A percentile compares a stretch with the other conserved stretches of the same genome.
Evolutionary conservation across 352 stramenopile genomes (phyloP).

Genomic region (Phytopythium oedochilum): DNA sequence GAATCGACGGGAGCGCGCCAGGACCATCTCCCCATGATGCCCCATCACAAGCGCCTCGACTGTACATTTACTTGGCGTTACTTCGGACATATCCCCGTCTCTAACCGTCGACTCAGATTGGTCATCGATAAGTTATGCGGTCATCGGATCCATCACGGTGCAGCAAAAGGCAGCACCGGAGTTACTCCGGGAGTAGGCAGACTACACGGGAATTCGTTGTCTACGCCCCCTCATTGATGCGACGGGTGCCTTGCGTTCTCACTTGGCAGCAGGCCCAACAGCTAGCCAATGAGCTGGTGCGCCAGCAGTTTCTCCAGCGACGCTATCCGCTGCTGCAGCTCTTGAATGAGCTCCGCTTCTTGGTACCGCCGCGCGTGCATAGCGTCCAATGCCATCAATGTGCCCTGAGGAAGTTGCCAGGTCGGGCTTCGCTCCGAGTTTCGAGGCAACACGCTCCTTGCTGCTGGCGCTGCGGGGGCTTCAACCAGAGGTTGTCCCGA

Average conservation of each 20-base stretch:
- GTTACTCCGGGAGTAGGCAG: no score
- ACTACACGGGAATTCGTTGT: no score
- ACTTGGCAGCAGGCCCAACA: not conserved
- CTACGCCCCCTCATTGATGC: no score
- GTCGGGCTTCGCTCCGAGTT: conserved; percentile 50
- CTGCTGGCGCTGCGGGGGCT: conserved; percentile 20
- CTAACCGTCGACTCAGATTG: not conserved
- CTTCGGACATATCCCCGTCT: not conserved
- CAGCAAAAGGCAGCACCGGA: not conserved
- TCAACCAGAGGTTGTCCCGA: conserved; percentile 55
- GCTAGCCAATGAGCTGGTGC: not conserved
- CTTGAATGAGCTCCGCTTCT: conserved; percentile 36
- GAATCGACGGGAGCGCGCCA: no score
- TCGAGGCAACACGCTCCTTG: conserved; percentile 49
- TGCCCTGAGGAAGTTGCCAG: conserved; percentile 59
- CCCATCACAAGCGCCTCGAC: no score
- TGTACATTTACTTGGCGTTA: not conserved
- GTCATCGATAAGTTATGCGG: not conserved
- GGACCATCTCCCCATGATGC: no score
- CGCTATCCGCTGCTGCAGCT: conserved; percentile 30
- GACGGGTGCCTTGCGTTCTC: not conserved
- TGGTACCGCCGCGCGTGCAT: conserved; percentile 34
- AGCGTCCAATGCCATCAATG: conserved; percentile 44
- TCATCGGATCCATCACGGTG: not conserved
- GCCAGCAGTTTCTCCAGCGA: conserved; percentile 20